Percentiles rank a stretch among this genome's conserved stretches.
Evolutionary conservation across 2,329 filamentous ascomycete genomes (phyloP).

Genomic region (Tolypocladium capitatum): DNA sequence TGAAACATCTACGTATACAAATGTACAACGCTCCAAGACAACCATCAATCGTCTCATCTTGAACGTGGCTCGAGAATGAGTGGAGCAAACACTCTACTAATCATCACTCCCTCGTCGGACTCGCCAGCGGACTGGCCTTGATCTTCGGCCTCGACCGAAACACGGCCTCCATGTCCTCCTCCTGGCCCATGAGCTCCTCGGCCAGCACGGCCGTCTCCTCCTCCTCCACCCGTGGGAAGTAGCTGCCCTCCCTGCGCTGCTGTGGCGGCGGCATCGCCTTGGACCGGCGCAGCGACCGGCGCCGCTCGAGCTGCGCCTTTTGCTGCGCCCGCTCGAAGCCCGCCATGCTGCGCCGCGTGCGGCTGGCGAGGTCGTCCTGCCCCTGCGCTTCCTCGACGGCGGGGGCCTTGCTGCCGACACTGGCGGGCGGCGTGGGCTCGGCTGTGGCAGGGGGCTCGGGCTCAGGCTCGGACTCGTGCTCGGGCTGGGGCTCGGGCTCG

Average conservation of each 20-base stretch:
- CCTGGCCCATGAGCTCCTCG: slow-evolving; percentile 54
- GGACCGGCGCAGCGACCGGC: slow-evolving; percentile 34
- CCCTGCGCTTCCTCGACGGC: slow-evolving; percentile 7
- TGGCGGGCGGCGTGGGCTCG: neutral
- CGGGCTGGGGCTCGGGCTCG: slow-evolving; percentile 12
- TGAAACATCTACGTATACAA: neutral
- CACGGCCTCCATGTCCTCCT: slow-evolving; percentile 65
- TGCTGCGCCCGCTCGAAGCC: slow-evolving; percentile 47
- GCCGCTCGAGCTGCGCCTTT: slow-evolving; percentile 44
- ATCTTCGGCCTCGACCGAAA: slow-evolving; percentile 78
- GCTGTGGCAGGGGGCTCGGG: neutral
- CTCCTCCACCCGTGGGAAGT: slow-evolving; percentile 36
- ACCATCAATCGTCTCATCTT: too few relatives aligned
- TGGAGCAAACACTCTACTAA: too few relatives aligned
- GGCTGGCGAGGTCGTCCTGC: slow-evolving; percentile 39
- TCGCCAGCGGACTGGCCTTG: slow-evolving; percentile 55
- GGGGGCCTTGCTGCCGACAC: too few relatives aligned
- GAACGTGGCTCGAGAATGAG: neutral
- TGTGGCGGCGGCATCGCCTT: slow-evolving; percentile 20
- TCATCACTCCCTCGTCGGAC: slow-evolving; percentile 25
- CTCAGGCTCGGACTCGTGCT: slow-evolving; percentile 1
- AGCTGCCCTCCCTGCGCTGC: slow-evolving; percentile 26
- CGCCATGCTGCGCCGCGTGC: slow-evolving; percentile 48
- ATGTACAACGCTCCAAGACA: neutral
- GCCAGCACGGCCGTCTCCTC: slow-evolving; percentile 39